Conservation (phyloP, 2,329 filamentous ascomycete species). For the Sclerotinia nivalis region DNA sequence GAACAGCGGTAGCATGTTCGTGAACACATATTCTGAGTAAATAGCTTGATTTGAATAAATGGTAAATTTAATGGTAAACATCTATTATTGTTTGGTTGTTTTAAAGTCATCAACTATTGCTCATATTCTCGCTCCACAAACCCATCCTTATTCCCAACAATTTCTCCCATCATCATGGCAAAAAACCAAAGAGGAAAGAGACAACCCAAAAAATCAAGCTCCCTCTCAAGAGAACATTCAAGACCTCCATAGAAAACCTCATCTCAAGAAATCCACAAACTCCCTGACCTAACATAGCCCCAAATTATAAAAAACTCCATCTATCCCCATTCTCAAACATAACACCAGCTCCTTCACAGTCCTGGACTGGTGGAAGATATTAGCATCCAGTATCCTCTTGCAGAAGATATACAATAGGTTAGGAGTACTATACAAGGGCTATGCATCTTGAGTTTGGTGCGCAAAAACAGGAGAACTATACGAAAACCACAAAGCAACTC, state of each 20-base stretch:
- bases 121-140: neutral
- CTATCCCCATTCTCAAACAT: rapidly evolving
- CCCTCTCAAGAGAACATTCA: neutral
- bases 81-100: no score
- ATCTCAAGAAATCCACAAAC: neutral
- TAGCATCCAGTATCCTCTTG: neutral
- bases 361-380: neutral
- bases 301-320: neutral
- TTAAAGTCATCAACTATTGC: neutral
- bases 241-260: neutral
- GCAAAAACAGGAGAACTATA: neutral
- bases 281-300: neutral
- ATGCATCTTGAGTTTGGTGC: rapidly evolving
- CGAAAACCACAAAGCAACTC: neutral
- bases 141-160: neutral
- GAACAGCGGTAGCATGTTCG: neutral
- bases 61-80: neutral
- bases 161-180: neutral
- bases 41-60: neutral
- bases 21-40: neutral
- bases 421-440: neutral
- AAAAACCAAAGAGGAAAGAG: neutral
- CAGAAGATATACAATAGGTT: neutral
- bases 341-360: neutral
- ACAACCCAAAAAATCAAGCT: neutral